Conservation (phyloP, 2,329 filamentous ascomycete genomes). For the Xylariaceae sp. region DNA sequence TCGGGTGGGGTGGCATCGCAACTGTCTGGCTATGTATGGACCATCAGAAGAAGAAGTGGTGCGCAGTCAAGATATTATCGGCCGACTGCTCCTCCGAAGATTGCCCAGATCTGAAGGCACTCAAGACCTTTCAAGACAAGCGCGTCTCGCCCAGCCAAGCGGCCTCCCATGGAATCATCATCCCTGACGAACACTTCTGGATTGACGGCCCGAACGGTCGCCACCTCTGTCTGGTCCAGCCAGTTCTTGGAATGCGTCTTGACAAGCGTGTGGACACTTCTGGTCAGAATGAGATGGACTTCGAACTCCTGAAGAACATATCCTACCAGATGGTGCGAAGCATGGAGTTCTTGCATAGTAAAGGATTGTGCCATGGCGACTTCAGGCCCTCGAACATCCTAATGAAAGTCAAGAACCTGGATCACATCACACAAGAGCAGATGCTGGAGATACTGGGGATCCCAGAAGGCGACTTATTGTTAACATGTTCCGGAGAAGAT, state of each 20-base stretch:
- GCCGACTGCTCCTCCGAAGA: conserved; percentile 4
- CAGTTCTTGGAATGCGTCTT: not conserved
- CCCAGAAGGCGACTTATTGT: not conserved
- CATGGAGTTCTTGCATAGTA: not conserved
- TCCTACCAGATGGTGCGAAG: not conserved
- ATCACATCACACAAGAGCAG: not conserved
- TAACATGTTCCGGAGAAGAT: not conserved
- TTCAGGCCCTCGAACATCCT: conserved; percentile 1
- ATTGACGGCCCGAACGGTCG: not conserved
- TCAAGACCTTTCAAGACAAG: conserved; percentile 2
- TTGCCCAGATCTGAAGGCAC: conserved; percentile 4
- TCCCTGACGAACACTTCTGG: conserved; percentile 1
- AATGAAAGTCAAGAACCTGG: conserved; percentile 1
- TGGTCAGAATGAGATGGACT: not conserved
- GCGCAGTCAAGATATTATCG: conserved; percentile 9
- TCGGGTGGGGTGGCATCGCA: conserved; percentile 9
- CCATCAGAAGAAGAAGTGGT: conserved; percentile 6
- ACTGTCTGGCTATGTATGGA: conserved; percentile 14
- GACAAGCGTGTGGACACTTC: not conserved
- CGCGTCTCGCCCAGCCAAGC: not conserved
- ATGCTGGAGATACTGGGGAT: conserved; percentile 1
- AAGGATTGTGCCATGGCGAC: not conserved
- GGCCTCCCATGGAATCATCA: not conserved
- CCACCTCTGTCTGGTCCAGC: not conserved
- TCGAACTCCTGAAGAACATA: not conserved